These are phyloP conservation scores for Lodderomyces pseudojiufengensis DNA, from an alignment of 1,139 yeast genomes.

Conservation along the genomic window DNA sequence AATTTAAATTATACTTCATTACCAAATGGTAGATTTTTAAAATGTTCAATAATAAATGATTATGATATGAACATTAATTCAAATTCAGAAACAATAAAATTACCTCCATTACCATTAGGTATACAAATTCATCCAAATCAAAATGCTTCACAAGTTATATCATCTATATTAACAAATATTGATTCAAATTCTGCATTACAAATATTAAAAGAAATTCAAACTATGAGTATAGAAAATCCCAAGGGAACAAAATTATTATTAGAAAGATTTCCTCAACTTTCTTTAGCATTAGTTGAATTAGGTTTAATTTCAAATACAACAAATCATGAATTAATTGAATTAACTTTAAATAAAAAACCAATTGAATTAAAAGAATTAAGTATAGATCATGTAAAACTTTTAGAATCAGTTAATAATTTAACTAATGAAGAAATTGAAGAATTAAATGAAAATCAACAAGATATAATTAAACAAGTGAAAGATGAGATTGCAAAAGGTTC, in stretches of 20 bases:
- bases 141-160: conserved; percentile 58
- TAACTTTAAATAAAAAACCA: conserved; percentile 32
- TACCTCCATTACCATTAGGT: conserved; percentile 48
- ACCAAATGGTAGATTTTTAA: conserved; percentile 60
- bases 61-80: conserved; percentile 11
- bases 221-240: conserved; percentile 61
- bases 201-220: conserved; percentile 58
- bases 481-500: conserved; percentile 44
- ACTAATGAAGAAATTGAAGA: conserved; percentile 59
- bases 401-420: conserved; percentile 55
- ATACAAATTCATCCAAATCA: conserved; percentile 51
- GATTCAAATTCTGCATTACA: conserved; percentile 55
- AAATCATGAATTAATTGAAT: conserved; percentile 51
- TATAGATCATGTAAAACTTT: conserved; percentile 48
- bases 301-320: conserved; percentile 58
- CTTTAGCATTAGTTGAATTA: conserved; percentile 79
- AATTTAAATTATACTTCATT: conserved; percentile 77
- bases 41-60: conserved; percentile 69
- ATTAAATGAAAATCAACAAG: conserved; percentile 58
- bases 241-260: conserved; percentile 61
- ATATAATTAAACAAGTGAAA: conserved; percentile 34
- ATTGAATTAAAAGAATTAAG: conserved; percentile 41
- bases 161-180: conserved; percentile 53
- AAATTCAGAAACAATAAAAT: conserved; percentile 16
- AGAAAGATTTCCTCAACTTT: conserved; percentile 70